Percentiles rank a stretch among this genome's conserved stretches.
These are phyloP conservation scores for Coprinellus micaceus DNA, from an alignment of 768 basidiomycete genomes.

Conservation along the genomic window DNA sequence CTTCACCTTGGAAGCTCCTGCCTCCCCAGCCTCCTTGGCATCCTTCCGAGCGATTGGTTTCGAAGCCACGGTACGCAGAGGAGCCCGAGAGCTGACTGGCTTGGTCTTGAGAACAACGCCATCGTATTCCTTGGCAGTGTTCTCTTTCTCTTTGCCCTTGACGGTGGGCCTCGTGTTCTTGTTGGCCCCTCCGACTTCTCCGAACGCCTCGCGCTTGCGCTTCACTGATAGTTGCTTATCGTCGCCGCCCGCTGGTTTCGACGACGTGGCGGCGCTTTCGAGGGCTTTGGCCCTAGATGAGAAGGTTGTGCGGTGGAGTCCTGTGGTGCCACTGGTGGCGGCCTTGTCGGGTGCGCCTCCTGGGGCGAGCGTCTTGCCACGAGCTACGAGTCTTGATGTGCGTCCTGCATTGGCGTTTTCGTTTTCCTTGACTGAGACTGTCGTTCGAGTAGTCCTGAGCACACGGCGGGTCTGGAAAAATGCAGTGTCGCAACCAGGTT, in stretches of 20 bases:
- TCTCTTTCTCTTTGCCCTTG: constrained; percentile 64
- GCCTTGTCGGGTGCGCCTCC: not conserved
- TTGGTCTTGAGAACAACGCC: constrained; percentile 61
- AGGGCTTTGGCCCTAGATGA: constrained; percentile 52
- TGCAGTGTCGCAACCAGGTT: not conserved
- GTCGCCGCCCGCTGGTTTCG: constrained; percentile 32
- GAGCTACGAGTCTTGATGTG: constrained; percentile 51
- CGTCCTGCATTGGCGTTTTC: constrained; percentile 69
- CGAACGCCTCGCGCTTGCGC: constrained; percentile 77
- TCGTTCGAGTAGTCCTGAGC: constrained; percentile 46
- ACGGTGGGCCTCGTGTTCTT: constrained; percentile 36
- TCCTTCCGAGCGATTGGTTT: constrained; percentile 35
- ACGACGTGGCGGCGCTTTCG: constrained; percentile 30
- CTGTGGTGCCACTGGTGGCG: constrained; percentile 2
- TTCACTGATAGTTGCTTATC: constrained; percentile 56
- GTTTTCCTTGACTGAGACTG: constrained; percentile 54
- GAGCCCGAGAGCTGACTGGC: constrained; percentile 42
- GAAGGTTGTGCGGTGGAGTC: constrained; percentile 6
- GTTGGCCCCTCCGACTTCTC: constrained; percentile 58
- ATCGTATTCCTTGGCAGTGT: constrained; percentile 50
- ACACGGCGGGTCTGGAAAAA: constrained; percentile 66
- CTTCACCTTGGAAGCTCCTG: constrained; percentile 16
- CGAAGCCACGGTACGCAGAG: constrained; percentile 51
- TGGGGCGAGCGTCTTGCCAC: constrained; percentile 9
- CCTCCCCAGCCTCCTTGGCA: constrained; percentile 17